Evolutionary conservation across 495 filamentous ascomycete species (phyloP).

Genomic region (Hypoxylon crocopeplum): DNA sequence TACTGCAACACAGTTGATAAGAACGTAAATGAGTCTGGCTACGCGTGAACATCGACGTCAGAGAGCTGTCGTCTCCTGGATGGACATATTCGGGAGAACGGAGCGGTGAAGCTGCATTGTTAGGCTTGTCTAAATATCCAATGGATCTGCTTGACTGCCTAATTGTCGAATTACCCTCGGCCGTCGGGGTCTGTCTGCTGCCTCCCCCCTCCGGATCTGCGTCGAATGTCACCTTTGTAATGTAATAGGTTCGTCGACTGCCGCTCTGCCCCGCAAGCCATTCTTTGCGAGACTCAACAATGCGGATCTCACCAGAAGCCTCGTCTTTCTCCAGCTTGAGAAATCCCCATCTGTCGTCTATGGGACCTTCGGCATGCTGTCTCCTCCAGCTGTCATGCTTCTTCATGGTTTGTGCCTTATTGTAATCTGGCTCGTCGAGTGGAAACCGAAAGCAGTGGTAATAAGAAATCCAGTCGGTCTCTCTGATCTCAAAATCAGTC

Average conservation of each 20-base stretch:
- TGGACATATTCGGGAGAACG: constrained; percentile 50
- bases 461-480: constrained; percentile 72
- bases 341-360: constrained; percentile 79
- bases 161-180: neutral
- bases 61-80: constrained; percentile 50
- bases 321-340: constrained; percentile 71
- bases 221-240: constrained; percentile 61
- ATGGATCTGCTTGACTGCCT: neutral
- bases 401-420: constrained; percentile 42
- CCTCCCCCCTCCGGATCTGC: constrained; percentile 11
- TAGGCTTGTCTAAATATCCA: constrained; percentile 41
- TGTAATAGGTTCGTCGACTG: constrained; percentile 73
- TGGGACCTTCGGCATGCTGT: constrained; percentile 73
- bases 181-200: neutral
- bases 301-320: constrained; percentile 61
- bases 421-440: constrained; percentile 46
- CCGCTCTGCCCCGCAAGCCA: constrained; percentile 67
- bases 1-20: constrained; percentile 64
- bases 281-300: constrained; percentile 75
- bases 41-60: constrained; percentile 56
- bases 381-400: constrained; percentile 66
- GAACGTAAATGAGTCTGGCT: constrained; percentile 65
- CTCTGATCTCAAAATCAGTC: constrained; percentile 66
- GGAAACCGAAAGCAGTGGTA: constrained; percentile 73
- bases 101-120: constrained; percentile 47